These are phyloP conservation scores for Tausonia pullulans DNA, from an alignment of 1,284 basidiomycete genomes.

Conservation along the genomic window DNA sequence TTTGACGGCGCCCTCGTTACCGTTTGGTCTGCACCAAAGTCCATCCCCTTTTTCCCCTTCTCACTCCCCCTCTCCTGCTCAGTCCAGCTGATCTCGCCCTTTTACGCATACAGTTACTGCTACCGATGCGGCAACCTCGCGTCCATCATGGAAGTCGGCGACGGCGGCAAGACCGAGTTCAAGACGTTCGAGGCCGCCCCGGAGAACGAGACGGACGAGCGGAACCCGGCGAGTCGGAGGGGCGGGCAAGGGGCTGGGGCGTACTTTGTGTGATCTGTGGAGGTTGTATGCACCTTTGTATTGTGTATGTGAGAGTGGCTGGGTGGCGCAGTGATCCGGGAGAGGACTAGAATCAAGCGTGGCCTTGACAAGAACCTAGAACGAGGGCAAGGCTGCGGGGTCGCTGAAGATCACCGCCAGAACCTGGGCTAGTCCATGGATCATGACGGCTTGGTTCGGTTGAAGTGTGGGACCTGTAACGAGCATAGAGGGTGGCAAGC, in stretches of 20 bases:
- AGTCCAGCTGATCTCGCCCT: not conserved
- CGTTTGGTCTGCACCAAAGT: slow-evolving; percentile 97
- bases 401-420: too few species aligned
- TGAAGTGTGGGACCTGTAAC: too few species aligned
- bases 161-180: slow-evolving; percentile 79
- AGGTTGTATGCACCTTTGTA: not conserved
- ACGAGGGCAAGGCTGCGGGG: too few species aligned
- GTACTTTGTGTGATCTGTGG: not conserved
- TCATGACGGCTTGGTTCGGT: too few species aligned
- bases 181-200: slow-evolving; percentile 48
- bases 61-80: not conserved
- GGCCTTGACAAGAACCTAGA: too few species aligned
- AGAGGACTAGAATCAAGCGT: not conserved
- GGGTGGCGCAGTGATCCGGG: too few species aligned
- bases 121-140: slow-evolving; percentile 97
- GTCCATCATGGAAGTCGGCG: slow-evolving; percentile 82
- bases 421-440: too few species aligned
- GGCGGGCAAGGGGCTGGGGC: not conserved
- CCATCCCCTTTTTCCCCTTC: not conserved
- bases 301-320: too few species aligned
- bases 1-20: slow-evolving; percentile 90
- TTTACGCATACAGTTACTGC: slow-evolving; percentile 77
- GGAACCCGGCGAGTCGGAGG: slow-evolving; percentile 28
- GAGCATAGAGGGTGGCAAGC: too few species aligned
- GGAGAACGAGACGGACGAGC: slow-evolving; percentile 70